These are phyloP conservation scores for Cryptococcus sp. DNA, from an alignment of 1,284 basidiomycete species.

Conservation along the genomic window DNA sequence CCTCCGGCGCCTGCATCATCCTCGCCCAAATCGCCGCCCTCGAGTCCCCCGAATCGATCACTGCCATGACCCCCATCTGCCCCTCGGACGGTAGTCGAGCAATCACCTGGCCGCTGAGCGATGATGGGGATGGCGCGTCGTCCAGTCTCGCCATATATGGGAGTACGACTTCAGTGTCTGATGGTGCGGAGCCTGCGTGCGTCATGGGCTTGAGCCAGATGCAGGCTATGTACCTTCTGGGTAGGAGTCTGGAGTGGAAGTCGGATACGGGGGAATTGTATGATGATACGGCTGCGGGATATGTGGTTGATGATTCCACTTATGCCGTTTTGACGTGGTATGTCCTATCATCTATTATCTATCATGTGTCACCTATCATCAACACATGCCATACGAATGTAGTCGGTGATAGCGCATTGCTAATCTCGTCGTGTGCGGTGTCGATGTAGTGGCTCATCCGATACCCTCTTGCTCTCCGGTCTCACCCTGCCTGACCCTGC, in stretches of 20 bases:
- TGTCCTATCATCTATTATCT: constrained; percentile 2
- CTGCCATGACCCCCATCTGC: constrained; percentile 26
- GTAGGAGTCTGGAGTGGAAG: constrained; percentile 30
- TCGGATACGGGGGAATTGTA: constrained; percentile 20
- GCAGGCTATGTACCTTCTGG: constrained; percentile 38
- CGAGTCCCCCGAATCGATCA: constrained; percentile 21
- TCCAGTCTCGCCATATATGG: constrained; percentile 35
- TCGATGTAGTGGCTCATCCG: constrained; percentile 15
- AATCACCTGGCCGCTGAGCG: constrained; percentile 25
- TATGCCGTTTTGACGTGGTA: constrained; percentile 27
- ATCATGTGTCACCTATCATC: no score
- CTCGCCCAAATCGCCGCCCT: constrained; percentile 29
- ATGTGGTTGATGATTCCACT: constrained; percentile 24
- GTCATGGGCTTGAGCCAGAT: constrained; percentile 32
- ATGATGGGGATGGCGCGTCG: constrained; percentile 24
- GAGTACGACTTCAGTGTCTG: constrained; percentile 10
- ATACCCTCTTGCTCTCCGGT: constrained; percentile 22
- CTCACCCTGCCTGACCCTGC: constrained; percentile 27
- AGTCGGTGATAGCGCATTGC: no score
- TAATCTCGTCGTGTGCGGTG: no score
- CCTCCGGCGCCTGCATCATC: constrained; percentile 25
- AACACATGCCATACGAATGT: no score
- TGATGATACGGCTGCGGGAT: constrained; percentile 25
- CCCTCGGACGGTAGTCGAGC: constrained; percentile 4
- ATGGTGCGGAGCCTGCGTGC: constrained; percentile 19